Evolutionary conservation across 768 basidiomycete species (phyloP), one percentile per base, ranked within the genome.

Genomic region (Amylocystis lapponica): DNA sequence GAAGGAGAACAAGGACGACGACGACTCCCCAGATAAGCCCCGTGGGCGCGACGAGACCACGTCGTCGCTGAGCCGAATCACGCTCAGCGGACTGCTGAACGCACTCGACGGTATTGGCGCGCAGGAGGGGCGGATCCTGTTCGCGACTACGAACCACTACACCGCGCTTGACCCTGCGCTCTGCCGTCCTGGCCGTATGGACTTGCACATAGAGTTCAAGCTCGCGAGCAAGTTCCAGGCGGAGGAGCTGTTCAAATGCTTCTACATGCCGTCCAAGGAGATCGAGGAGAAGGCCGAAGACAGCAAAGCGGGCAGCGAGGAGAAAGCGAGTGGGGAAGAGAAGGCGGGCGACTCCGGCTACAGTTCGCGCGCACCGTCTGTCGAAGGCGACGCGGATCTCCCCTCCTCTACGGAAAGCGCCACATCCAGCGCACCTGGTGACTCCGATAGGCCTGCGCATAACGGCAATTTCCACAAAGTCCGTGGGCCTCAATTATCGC

Each of bases 61-160:
- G 41, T 27, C 43, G 30, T 43, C 41, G 8, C 37, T 50, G 2
- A 60, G 55, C 39, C 70, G 72, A 26, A 64, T 88, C 22, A 81
- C 77, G 17, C 75, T 89, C 31, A 83, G 81, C 36, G 86, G 86
- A 12, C 71, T 90, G 6, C 70, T 89, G 4, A 86, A 86, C 42
- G 81, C 83, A n/a, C 71, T 89, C 20, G 86, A 89, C 51, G 87
- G 86, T 25, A 76, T 87, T 37, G 79, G 74, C 3, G 86, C 87
- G 1, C 81, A 83, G 53, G 86, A 90, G 63, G 87, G 86, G n/a
- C 82, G 87, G 1, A 74, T 90, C 22, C 67, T 86, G 6, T 86
- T 85, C 40, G 86, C 86, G 4, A 87, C 85, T 3, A 86, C 85
- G 1, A 89, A 90, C 66, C 78, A 81, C 50, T 85, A 82, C 59